These are phyloP conservation scores for Pseudopithomyces maydicus DNA, from an alignment of 2,329 filamentous ascomycete genomes.

Conservation along the genomic window DNA sequence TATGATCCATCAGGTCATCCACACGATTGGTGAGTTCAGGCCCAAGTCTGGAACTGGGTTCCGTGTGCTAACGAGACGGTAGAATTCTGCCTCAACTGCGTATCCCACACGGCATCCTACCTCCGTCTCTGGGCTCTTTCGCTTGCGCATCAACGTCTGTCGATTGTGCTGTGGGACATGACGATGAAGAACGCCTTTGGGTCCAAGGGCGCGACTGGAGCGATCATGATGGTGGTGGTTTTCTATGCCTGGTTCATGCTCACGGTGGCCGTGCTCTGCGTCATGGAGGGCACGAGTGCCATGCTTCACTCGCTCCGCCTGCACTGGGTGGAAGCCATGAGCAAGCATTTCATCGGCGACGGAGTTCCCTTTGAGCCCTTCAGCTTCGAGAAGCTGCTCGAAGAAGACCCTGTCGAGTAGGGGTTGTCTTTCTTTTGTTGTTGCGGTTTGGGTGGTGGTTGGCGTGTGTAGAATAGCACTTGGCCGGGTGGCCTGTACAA, in stretches of 20 bases:
- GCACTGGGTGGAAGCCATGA: slow-evolving; percentile 98
- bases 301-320: slow-evolving; percentile 92
- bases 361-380: slow-evolving; percentile 87
- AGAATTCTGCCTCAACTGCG: slow-evolving; percentile 99
- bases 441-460: neutral
- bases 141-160: slow-evolving; percentile 96
- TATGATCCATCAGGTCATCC: slow-evolving; percentile 99
- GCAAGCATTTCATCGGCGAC: slow-evolving; percentile 93
- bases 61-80: slow-evolving; percentile 26
- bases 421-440: slow-evolving; percentile 9
- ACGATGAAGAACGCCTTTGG: slow-evolving; percentile 80
- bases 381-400: slow-evolving; percentile 81
- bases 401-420: slow-evolving; percentile 67
- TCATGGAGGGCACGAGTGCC: slow-evolving; percentile 95
- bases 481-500: slow-evolving; percentile 12
- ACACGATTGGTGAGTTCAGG: slow-evolving; percentile 81
- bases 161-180: slow-evolving; percentile 95
- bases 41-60: neutral
- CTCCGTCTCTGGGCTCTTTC: slow-evolving; percentile 98
- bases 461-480: slow-evolving; percentile 8
- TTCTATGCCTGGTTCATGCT: slow-evolving; percentile 93
- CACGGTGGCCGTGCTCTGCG: slow-evolving; percentile 77
- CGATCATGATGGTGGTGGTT: slow-evolving; percentile 78
- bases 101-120: slow-evolving; percentile 98
- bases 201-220: slow-evolving; percentile 68